A percentile compares a stretch with the other conserved stretches of the same genome.
These are phyloP conservation scores for Wickerhamiella kazuoi DNA, from an alignment of 805 yeast genomes.

Conservation along the genomic window DNA sequence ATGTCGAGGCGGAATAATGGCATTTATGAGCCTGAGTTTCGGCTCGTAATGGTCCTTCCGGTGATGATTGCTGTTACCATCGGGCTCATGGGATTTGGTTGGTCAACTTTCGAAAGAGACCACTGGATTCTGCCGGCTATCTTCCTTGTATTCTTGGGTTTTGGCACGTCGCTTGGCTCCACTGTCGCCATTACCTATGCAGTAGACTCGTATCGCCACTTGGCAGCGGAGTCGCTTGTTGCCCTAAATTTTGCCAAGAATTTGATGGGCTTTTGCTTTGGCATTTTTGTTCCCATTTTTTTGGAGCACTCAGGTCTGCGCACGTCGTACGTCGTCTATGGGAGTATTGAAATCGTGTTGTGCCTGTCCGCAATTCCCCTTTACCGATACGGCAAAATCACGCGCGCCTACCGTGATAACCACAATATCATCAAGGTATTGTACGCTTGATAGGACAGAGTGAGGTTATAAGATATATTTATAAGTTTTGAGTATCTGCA, in stretches of 20 bases:
- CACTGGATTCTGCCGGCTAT: constrained; percentile 41
- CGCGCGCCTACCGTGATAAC: constrained; percentile 35
- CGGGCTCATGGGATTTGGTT: constrained; percentile 48
- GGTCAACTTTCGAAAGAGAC: constrained; percentile 33
- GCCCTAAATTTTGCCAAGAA: constrained; percentile 39
- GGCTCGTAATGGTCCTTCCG: constrained; percentile 37
- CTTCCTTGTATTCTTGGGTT: constrained; percentile 37
- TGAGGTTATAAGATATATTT: no score
- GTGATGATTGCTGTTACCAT: constrained; percentile 27
- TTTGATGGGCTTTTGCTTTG: constrained; percentile 36
- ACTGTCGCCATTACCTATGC: constrained; percentile 44
- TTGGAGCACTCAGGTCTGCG: constrained; percentile 26
- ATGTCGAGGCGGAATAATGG: constrained; percentile 33
- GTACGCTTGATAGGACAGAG: constrained; percentile 15
- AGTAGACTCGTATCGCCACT: constrained; percentile 38
- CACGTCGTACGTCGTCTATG: constrained; percentile 35
- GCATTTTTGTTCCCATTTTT: constrained; percentile 37
- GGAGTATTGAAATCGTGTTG: constrained; percentile 31
- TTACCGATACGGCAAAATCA: constrained; percentile 35
- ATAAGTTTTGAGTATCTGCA: background rate
- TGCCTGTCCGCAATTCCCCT: constrained; percentile 34
- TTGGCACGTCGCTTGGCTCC: constrained; percentile 44
- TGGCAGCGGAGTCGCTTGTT: constrained; percentile 42
- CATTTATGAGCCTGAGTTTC: constrained; percentile 44
- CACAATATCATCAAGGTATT: constrained; percentile 27